Evolutionary conservation across 257 asterid species (phyloP).

Genomic region (Forsythia suspensa): DNA sequence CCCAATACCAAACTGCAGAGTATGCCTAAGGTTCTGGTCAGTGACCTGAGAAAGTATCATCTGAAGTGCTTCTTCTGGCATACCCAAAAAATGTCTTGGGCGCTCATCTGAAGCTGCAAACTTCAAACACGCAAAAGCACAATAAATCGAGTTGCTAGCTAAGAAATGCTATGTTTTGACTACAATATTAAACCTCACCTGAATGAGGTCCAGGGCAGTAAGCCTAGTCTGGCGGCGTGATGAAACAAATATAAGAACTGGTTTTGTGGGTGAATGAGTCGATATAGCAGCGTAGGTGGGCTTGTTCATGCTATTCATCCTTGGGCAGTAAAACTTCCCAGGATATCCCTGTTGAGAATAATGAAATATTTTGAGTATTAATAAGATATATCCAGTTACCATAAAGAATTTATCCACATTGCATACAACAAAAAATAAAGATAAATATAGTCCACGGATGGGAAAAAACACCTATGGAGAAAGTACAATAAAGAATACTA

Average conservation of each 20-base stretch:
- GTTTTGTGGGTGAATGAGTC: constrained; percentile 96
- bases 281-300: constrained; percentile 98
- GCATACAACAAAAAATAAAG: not conserved
- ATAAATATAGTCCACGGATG: constrained; percentile 2
- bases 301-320: constrained; percentile 99
- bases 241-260: constrained; percentile 95
- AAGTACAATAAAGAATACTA: not conserved
- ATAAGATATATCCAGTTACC: constrained; percentile 1
- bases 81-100: constrained; percentile 78
- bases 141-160: constrained; percentile 18
- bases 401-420: constrained; percentile 13
- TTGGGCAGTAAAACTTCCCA: constrained; percentile 97
- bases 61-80: constrained; percentile 95
- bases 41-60: constrained; percentile 91
- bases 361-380: constrained; percentile 15
- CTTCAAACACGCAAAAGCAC: constrained; percentile 39
- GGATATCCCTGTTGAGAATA: constrained; percentile 83
- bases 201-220: constrained; percentile 97
- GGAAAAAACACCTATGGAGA: constrained; percentile 6
- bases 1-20: constrained; percentile 97
- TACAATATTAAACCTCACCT: constrained; percentile 48
- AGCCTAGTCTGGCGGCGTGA: constrained; percentile 99
- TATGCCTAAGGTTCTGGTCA: constrained; percentile 95
- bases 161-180: constrained; percentile 10
- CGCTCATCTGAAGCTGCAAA: constrained; percentile 98